Evolutionary conservation across 208 protist species (phyloP).

Genomic region (Acanthamoeba sp.): DNA sequence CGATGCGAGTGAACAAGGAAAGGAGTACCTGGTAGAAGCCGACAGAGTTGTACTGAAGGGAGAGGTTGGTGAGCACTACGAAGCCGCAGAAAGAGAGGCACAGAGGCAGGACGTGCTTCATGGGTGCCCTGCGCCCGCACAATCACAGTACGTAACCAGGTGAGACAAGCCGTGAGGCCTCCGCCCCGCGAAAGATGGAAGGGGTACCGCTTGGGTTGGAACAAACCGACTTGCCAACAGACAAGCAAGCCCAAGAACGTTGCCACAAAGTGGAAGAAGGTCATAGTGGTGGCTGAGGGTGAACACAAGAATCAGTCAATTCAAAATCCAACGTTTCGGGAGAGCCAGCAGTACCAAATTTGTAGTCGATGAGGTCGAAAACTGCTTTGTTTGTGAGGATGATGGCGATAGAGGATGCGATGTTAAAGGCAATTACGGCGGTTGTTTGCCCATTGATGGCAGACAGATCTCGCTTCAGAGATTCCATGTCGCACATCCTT

Average conservation of each 20-base stretch:
- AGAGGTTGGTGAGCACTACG: slow-evolving; percentile 93
- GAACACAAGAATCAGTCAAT: neutral
- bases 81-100: slow-evolving; percentile 92
- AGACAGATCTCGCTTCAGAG: slow-evolving; percentile 49
- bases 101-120: slow-evolving; percentile 87
- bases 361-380: slow-evolving; percentile 68
- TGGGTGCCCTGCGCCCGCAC: slow-evolving; percentile 80
- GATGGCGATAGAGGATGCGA: slow-evolving; percentile 74
- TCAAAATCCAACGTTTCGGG: neutral
- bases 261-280: slow-evolving; percentile 81
- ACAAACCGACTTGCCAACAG: slow-evolving; percentile 58
- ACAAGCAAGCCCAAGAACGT: slow-evolving; percentile 77
- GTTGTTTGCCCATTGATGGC: slow-evolving; percentile 57
- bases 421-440: slow-evolving; percentile 74
- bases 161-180: too few relatives aligned
- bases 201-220: slow-evolving; percentile 54
- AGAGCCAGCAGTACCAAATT: slow-evolving; percentile 48
- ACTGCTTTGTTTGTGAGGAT: slow-evolving; percentile 83
- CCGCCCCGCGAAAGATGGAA: slow-evolving; percentile 20
- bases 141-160: neutral
- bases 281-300: slow-evolving; percentile 75
- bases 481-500: neutral
- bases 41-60: slow-evolving; percentile 92
- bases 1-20: neutral
- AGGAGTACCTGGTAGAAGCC: slow-evolving; percentile 92